Base-by-base conservation (phyloP, 345 rosid genomes). In the Ceriops zippeliana region DNA sequence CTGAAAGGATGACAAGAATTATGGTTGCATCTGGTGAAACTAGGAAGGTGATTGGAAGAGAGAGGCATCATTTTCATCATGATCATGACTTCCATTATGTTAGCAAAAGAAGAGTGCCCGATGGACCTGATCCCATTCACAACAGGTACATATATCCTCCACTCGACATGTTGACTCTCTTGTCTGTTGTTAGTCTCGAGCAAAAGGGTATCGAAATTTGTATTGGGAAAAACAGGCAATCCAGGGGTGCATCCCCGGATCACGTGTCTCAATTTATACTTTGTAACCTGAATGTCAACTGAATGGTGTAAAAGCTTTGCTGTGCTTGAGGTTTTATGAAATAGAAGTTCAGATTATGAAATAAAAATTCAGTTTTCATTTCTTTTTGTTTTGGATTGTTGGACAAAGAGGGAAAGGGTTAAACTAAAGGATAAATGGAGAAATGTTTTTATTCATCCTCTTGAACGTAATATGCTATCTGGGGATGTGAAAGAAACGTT, bases 71-170 rank as follows among this genome's bases (percentile, higher is more conserved):
- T 69, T 22, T 47, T 76, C 71, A 64, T 64, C 70, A 69, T 65
- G 81, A 84, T 70, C 42, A 70, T 72, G 75, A 85, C 81, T 82
- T 85, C 79, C 69, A 82, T 75, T 82, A 81, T 79, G 92, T 80
- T 7, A 91, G 88, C 91, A 95, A 86, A 80, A 83, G 97, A 78
- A 83, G 91, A 83, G 93, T 95, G 52, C 99, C 99, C 9, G 89
- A 82, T 71, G 99, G 99, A 74, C 97, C 99, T 67, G 97, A 95
- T 83, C 99, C 97, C 60, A 95, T 95, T 58, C 99, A 95, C 84
- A 95, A 95, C 92, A 88, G 99, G 97, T 95, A 81, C 80, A 34
- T 28, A 69, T 52, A 56, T 72, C 64, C 52, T 20, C 31, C 11
- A 34, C 9, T 15, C 3, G 31, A 13, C 49, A 42, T 42, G 49